These are phyloP conservation scores for Circinella umbellata DNA, from an alignment of 371 early-diverging fungal genomes.

Conservation along the genomic window DNA sequence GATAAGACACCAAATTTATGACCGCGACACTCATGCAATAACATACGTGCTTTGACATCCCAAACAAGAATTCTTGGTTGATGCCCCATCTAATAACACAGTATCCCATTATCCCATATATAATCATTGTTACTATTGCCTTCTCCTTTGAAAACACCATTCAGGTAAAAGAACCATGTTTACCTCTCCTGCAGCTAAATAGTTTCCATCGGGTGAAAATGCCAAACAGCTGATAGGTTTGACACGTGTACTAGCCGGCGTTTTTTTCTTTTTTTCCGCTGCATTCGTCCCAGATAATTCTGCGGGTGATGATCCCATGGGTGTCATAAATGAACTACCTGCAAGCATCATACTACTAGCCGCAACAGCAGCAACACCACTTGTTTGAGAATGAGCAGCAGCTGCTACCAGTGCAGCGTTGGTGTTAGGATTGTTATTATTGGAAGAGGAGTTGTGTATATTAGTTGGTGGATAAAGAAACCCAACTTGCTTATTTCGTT, in stretches of 20 bases:
- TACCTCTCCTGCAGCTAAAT: conserved; percentile 85
- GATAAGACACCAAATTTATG: conserved; percentile 85
- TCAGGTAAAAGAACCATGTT: neutral
- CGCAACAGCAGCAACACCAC: conserved; percentile 7
- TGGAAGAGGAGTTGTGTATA: conserved; percentile 4
- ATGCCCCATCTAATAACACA: conserved; percentile 71
- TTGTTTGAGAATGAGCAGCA: conserved; percentile 19
- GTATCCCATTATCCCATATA: too few species aligned
- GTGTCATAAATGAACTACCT: conserved; percentile 16
- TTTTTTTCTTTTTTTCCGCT: conserved; percentile 39
- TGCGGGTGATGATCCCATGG: conserved; percentile 17
- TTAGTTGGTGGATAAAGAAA: conserved; percentile 57
- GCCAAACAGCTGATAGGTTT: conserved; percentile 80
- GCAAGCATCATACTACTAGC: conserved; percentile 12
- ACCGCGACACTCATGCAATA: conserved; percentile 71
- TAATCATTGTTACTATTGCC: too few species aligned
- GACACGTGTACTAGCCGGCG: conserved; percentile 53
- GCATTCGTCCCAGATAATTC: conserved; percentile 10
- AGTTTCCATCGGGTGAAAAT: conserved; percentile 79
- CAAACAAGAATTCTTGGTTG: conserved; percentile 81
- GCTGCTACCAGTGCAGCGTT: conserved; percentile 16
- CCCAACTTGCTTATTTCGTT: conserved; percentile 69
- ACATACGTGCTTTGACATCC: conserved; percentile 60
- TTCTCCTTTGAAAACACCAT: too few species aligned
- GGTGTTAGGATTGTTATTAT: conserved; percentile 8